Evolutionary conservation across 202 grass and related monocot genomes (phyloP), one percentile per base, ranked within the genome.

Genomic region (Elaeis oleifera): DNA sequence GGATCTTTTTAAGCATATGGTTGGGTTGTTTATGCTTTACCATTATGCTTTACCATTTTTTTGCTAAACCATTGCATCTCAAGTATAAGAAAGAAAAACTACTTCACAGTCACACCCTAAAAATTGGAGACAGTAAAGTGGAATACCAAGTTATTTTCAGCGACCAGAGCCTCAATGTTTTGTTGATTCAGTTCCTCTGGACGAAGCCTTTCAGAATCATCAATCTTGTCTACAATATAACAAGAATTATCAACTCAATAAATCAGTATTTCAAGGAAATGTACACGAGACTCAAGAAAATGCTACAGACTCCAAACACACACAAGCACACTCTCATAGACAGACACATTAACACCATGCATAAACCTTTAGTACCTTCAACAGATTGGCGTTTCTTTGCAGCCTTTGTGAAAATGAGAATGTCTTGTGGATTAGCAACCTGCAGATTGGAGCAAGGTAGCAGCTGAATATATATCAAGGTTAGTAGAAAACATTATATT

Each of bases 341-440:
- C 29, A 32, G 29, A 32, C 29, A 32, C 29, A 29, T 4, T 31
- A 5, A 31, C 28, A 32, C 29, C 29, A 6, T 6, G 6, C 29
- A 32, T 32, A 32, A 32, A 32, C 29, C 6, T 6, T 32, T 6
- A 64, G 69, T 91, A 97, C 92, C 88, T 86, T 86, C 81, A 69
- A 67, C 4, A 74, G 74, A 59, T 69, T 91, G 81, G 24, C 76
- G 79, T 52, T 82, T 86, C 76, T 91, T 97, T 69, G 82, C 76
- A 54, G 87, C 78, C 76, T 91, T 97, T 61, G 92, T 91, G 54
- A 97, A 91, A 73, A 91, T 91, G 56, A 97, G 84, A 69, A 97
- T 97, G 67, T 97, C 87, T 77, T 97, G 84, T 67, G 92, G 92
- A 77, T 97, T 97, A 51, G 84, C 88, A 81, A 97, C 92, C 92